Evolutionary conservation across 805 yeast genomes (phyloP), one percentile per base, ranked within the genome.

Genomic region (Scheffersomyces ergatensis): DNA sequence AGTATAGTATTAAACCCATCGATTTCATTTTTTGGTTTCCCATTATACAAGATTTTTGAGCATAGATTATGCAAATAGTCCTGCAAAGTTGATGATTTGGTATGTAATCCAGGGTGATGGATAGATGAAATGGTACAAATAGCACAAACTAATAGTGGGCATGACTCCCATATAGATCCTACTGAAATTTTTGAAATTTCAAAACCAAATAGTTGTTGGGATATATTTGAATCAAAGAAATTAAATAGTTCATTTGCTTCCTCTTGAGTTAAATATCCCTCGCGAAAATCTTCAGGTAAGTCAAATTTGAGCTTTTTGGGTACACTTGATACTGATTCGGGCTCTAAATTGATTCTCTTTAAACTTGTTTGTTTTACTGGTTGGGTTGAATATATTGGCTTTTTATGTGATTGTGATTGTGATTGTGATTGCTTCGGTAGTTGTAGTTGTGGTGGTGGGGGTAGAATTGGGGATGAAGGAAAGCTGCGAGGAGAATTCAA

Each of bases 131-230:
- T 78, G 4, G 83, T 70, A 50, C 83, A 74, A 2, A 83, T 73
- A 2, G 86, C 76, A 29, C 78, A 75, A 3, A 82, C 73, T 27
- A 83, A 59, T 5, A 82, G 60, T 0, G 85, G 84, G 20, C 83
- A 78, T 4, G 67, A 55, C 2, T 63, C 57, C 83, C 86, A 81
- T 7, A 80, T 61, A 3, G 57, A 58, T 6, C 72, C 74, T 3
- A 77, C 70, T 1, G 75, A 63, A 38, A 78, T 70, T 34, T 70
- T 63, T 1, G 80, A 66, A 3, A 82, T 63, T 33, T 74, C 78
- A 55, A 82, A 82, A 0, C 89, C 89, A 65, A 81, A 82, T 34
- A 83, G 60, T 49, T 82, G 86, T 9, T 82, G 81, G 1, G 83
- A 66, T 24, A 83, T 77, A 40, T 80, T 72, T 1, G 67, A 56